Evolutionary conservation across 83 land plant genomes (phyloP).

Genomic region (Larix sibirica): DNA sequence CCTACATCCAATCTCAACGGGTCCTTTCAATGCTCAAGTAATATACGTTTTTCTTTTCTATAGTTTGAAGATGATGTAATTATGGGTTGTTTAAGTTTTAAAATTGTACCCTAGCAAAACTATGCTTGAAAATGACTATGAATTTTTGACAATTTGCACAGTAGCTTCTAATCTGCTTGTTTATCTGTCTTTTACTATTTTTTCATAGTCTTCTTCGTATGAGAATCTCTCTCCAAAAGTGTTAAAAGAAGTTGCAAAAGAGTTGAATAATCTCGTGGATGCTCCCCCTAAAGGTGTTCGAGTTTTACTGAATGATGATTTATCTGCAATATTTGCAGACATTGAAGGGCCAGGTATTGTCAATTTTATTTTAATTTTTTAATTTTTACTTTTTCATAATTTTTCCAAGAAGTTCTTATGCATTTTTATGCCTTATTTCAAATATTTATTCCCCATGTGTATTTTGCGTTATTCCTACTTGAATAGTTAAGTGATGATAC

Average conservation of each 20-base stretch:
- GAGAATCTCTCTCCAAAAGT: no score
- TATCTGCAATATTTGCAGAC: slow-evolving; percentile 44
- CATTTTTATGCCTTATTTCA: not conserved
- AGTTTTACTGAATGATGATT: slow-evolving; percentile 43
- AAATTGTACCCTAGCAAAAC: not conserved
- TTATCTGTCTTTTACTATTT: not conserved
- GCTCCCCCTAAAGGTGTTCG: slow-evolving; percentile 48
- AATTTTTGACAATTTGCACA: no score
- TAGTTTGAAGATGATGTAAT: not conserved
- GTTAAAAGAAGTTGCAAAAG: slow-evolving; percentile 43
- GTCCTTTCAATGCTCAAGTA: not conserved
- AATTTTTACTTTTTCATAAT: no score
- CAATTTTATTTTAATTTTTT: no score
- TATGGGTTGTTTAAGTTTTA: not conserved
- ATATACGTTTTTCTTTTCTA: not conserved
- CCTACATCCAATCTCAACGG: no score
- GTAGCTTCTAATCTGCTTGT: not conserved
- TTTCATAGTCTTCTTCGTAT: slow-evolving; percentile 42
- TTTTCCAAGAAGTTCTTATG: not conserved
- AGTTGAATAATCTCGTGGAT: slow-evolving; percentile 45
- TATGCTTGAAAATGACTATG: no score
- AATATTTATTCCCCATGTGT: no score
- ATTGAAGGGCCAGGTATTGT: slow-evolving; percentile 58
- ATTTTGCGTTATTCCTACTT: no score
- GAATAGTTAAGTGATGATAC: no score